These are phyloP conservation scores for Nitzschia palea DNA, from an alignment of 108 stramenopile species.

Conservation along the genomic window DNA sequence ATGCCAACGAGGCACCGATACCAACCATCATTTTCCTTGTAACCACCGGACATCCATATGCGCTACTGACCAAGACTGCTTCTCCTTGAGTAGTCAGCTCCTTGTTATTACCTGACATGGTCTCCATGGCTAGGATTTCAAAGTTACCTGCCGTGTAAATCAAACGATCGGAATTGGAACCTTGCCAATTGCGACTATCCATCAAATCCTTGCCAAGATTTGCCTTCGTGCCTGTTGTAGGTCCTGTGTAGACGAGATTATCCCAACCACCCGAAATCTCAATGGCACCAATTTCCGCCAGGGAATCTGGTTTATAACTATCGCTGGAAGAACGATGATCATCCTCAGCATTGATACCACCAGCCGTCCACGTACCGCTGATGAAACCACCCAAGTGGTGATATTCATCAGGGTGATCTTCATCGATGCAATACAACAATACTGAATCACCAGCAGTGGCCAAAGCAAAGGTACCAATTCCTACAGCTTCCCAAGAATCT, in stretches of 20 bases:
- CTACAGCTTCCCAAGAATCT: conserved; percentile 9
- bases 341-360: no score
- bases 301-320: conserved; percentile 15
- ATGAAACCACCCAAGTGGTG: conserved; percentile 9
- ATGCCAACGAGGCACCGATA: no score
- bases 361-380: neutral
- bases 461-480: conserved; percentile 20
- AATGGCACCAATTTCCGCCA: conserved; percentile 7
- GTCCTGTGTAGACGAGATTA: conserved; percentile 32
- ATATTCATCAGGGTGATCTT: no score
- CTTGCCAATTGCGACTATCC: conserved; percentile 24
- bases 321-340: neutral
- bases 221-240: conserved; percentile 10
- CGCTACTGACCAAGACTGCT: no score
- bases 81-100: no score
- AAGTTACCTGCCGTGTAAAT: neutral
- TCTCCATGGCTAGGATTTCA: no score
- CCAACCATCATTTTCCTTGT: no score
- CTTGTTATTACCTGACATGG: no score
- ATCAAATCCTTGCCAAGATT: neutral
- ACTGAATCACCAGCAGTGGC: conserved; percentile 27
- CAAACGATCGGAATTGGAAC: conserved; percentile 16
- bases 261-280: conserved; percentile 5
- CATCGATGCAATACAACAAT: conserved; percentile 8
- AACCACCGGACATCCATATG: no score